Percentiles rank a stretch among this genome's conserved stretches.
phyloP scores from a whole-genome alignment of 306 rosid species.

The Cucumis sativus region Cucumber_9930_V3 NC_026656.2:240501-241000 shows the following conservation, averaged over 20 bases:
- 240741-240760: constrained; percentile 41
- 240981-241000: constrained; percentile 33
- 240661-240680: constrained; percentile 39
- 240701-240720: constrained; percentile 42
- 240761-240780: constrained; percentile 36
- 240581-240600: constrained; percentile 42
- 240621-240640: constrained; percentile 52
- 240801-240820: constrained; percentile 58
- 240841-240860: constrained; percentile 27
- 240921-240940: constrained; percentile 41
- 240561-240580: constrained; percentile 56
- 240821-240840: constrained; percentile 59
- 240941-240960: constrained; percentile 35
- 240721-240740: constrained; percentile 55
- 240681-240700: constrained; percentile 51
- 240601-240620: constrained; percentile 62
- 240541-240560: constrained; percentile 52
- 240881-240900: constrained; percentile 25
- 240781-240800: constrained; percentile 37
- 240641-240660: constrained; percentile 29
- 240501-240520: constrained; percentile 52
- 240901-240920: constrained; percentile 35
- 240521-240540: constrained; percentile 34
- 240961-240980: constrained; percentile 46
- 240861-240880: constrained; percentile 18